phyloP scores from a whole-genome alignment of 768 basidiomycete genomes.

The Podaxis sp. region DNA sequence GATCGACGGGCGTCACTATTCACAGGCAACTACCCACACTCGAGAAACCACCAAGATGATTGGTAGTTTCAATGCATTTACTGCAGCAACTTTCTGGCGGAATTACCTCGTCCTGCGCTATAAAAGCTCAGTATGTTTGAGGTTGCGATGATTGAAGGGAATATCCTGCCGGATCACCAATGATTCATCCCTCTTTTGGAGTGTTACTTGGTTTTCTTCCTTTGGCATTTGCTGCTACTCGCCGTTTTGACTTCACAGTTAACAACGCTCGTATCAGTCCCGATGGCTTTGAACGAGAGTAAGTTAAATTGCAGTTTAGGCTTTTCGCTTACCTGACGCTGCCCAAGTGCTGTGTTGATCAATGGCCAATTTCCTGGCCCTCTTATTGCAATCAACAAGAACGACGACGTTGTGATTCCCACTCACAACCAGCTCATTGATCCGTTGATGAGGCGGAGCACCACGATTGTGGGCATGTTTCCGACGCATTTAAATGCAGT shows the following conservation, averaged over 20 bases:
- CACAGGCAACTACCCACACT: constrained; percentile 2
- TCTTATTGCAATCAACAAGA: constrained; percentile 37
- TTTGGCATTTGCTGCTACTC: constrained; percentile 1
- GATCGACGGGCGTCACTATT: not conserved
- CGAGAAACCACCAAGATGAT: constrained; percentile 3
- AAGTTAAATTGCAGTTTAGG: not conserved
- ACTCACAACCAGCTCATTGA: constrained; percentile 30
- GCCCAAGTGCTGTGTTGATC: constrained; percentile 31
- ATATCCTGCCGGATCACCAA: not conserved
- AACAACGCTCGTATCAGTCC: constrained; percentile 39
- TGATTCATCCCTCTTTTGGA: not conserved
- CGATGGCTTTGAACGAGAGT: constrained; percentile 35
- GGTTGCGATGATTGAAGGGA: not conserved
- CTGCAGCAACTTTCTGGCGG: not conserved
- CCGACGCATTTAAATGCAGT: not conserved
- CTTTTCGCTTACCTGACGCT: not conserved
- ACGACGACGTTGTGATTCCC: constrained; percentile 30
- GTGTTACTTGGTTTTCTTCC: not conserved
- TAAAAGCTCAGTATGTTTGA: not conserved
- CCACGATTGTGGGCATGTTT: constrained; percentile 23
- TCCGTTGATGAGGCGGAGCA: constrained; percentile 32
- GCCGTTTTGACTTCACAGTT: constrained; percentile 21
- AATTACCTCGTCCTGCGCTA: not conserved
- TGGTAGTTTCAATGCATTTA: not conserved
- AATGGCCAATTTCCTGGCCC: constrained; percentile 40